These are phyloP conservation scores for Saccharomyces hybrid DNA, from an alignment of 1,139 yeast species.

Conservation along the genomic window DNA sequence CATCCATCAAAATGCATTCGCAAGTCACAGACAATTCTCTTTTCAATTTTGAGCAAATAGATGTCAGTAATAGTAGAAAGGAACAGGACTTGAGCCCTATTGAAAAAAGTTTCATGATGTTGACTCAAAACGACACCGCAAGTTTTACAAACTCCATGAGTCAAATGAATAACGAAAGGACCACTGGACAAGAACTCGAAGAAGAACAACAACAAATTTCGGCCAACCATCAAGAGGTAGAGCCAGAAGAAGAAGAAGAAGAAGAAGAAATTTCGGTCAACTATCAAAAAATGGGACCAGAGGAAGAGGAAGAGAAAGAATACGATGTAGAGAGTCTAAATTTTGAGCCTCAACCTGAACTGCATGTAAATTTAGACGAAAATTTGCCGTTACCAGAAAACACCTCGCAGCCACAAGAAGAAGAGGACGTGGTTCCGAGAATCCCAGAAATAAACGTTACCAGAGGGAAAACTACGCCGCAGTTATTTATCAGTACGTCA, in stretches of 20 bases:
- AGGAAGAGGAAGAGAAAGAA: neutral
- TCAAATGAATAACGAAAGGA: neutral
- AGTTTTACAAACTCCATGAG: slow-evolving; percentile 2
- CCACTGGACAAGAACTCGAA: slow-evolving; percentile 3
- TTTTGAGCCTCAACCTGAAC: slow-evolving; percentile 17
- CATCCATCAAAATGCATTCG: neutral
- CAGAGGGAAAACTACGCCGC: neutral
- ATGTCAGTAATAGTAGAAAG: neutral
- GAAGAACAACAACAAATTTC: neutral
- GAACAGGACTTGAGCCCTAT: slow-evolving; percentile 21
- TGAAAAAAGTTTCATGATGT: slow-evolving; percentile 28
- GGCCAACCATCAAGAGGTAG: neutral
- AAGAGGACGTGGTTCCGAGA: neutral
- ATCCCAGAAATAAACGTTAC: neutral
- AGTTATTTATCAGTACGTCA: neutral
- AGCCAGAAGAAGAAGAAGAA: slow-evolving; percentile 1
- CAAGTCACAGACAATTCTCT: neutral
- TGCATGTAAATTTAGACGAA: slow-evolving; percentile 4
- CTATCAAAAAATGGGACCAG: neutral
- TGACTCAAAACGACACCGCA: slow-evolving; percentile 23
- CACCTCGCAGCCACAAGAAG: neutral
- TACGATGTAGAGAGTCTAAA: slow-evolving; percentile 13
- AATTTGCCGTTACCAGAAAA: neutral
- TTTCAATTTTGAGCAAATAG: slow-evolving; percentile 5
- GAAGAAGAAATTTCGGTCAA: neutral